Evolutionary conservation across 73 alveolate species (phyloP), one percentile per base, ranked within the genome.

Genomic region (Paramecium bursaria): DNA sequence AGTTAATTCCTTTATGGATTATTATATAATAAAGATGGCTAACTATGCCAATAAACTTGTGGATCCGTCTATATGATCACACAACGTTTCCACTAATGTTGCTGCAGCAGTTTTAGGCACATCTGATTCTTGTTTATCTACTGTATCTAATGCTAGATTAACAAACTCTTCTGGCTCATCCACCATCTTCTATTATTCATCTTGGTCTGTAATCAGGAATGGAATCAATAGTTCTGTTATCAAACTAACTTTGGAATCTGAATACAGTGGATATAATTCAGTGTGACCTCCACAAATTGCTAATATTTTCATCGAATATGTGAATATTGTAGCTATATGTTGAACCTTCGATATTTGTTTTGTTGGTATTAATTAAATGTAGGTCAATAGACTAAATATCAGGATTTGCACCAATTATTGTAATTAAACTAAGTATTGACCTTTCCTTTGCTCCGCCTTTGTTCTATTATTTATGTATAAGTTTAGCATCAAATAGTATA

Each of bases 91-190:
- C 3, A 93, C 51, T 48, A 88, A 51, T 49, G 80, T 90, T 14
- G 95, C 98, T 14, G 95, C 94, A 29, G 91, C 92, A 17, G 95
- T 90, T 53, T 80, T 87, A 0, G 86, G 55, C 14, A 51, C 48
- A 48, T 31, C 50, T 30, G 85, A 48, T 74, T 76, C 89, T 52
- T 93, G 75, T 53, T 90, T 93, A 52, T 93, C 98, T 17, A 94
- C 86, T 14, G 90, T 54, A 57, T 93, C 98, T 19, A 90, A 88
- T 9, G 95, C 90, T 1, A 93, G 75, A 22, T 50, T 74, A 0
- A 93, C 95, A 77, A 93, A 93, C 39, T 90, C 94, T 53, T 86
- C 90, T 14, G 98, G 95, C 30, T 90, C 85, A 13, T 67, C 85
- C 17, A 39, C 50, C 88, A 90, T 74, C 26, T 74, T 9, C 48